Conservation (phyloP, 2,329 filamentous ascomycete genomes). For the Lasiodiplodia sp. region DNA sequence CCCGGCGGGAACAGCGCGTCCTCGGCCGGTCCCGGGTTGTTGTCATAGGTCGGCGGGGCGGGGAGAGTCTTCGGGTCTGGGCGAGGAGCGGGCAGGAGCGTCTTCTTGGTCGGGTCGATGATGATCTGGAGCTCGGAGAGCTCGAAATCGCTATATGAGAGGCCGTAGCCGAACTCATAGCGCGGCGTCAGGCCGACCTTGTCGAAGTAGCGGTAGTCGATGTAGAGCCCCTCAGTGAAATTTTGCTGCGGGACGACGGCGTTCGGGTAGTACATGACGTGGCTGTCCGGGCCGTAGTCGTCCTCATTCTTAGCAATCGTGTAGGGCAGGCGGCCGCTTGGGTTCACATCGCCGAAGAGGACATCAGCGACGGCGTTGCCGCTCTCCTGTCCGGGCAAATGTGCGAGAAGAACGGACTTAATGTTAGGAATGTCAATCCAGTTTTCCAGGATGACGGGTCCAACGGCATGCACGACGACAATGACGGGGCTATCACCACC, state of each 20-base stretch:
- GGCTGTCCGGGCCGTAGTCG: conserved; percentile 37
- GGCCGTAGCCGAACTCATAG: conserved; percentile 48
- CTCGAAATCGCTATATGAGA: conserved; percentile 47
- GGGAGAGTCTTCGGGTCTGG: conserved; percentile 25
- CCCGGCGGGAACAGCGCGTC: conserved; percentile 67
- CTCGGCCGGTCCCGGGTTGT: conserved; percentile 61
- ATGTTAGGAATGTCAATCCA: conserved; percentile 72
- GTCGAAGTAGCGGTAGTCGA: conserved; percentile 64
- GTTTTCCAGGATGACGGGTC: conserved; percentile 78
- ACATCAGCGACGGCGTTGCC: conserved; percentile 51
- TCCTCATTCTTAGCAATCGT: conserved; percentile 48
- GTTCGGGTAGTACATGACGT: conserved; percentile 50
- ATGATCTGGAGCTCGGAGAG: conserved; percentile 32
- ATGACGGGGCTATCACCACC: conserved; percentile 70
- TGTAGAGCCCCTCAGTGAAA: conserved; percentile 60
- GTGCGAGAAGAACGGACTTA: conserved; percentile 49
- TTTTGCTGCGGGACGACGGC: conserved; percentile 52
- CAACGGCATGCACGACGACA: conserved; percentile 88
- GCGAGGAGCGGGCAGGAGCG: conserved; percentile 53
- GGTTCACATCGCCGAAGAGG: conserved; percentile 49
- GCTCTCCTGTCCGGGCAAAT: conserved; percentile 51
- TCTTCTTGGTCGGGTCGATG: conserved; percentile 43
- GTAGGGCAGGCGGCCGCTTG: conserved; percentile 48
- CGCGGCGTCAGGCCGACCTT: conserved; percentile 37
- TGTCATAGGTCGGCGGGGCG: conserved; percentile 33